Evolutionary conservation across 495 filamentous ascomycete species (phyloP).

Genomic region (Penicilliopsis zonata): DNA sequence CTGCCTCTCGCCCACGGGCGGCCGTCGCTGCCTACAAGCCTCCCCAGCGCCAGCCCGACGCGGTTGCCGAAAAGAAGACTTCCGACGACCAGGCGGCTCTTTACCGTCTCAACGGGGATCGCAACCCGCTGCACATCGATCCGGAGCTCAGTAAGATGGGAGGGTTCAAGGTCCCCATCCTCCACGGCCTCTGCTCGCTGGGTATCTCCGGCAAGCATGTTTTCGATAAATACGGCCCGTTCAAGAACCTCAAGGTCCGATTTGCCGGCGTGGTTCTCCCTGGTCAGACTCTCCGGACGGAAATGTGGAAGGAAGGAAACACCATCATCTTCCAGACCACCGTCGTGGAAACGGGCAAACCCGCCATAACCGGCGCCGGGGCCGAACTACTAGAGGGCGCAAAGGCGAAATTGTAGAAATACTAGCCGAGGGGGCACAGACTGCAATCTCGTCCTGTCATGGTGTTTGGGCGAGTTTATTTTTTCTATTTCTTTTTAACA

Average conservation of each 20-base stretch:
- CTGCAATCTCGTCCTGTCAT: too few species aligned
- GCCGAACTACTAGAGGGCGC: constrained; percentile 61
- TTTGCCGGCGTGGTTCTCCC: constrained; percentile 90
- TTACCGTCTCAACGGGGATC: constrained; percentile 90
- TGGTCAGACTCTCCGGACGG: constrained; percentile 86
- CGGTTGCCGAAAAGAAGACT: constrained; percentile 78
- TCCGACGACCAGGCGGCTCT: constrained; percentile 87
- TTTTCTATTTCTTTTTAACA: not conserved
- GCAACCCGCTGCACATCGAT: constrained; percentile 91
- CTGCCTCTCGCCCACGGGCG: constrained; percentile 54
- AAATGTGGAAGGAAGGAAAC: constrained; percentile 97
- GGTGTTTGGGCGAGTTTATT: too few species aligned
- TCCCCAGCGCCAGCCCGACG: constrained; percentile 66
- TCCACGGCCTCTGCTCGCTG: constrained; percentile 94
- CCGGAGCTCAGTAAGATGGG: constrained; percentile 89
- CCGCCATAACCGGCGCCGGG: constrained; percentile 77
- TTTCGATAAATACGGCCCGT: constrained; percentile 68
- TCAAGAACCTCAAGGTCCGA: constrained; percentile 90
- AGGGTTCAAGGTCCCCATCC: constrained; percentile 88
- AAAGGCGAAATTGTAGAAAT: constrained; percentile 49
- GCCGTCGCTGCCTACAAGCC: constrained; percentile 68
- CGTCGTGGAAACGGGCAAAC: constrained; percentile 93
- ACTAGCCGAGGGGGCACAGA: too few species aligned
- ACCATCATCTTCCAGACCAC: constrained; percentile 85
- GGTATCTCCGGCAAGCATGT: constrained; percentile 87